These are phyloP conservation scores for Fraxinus pennsylvanica DNA, from an alignment of 257 asterid species.

Conservation along the genomic window DNA sequence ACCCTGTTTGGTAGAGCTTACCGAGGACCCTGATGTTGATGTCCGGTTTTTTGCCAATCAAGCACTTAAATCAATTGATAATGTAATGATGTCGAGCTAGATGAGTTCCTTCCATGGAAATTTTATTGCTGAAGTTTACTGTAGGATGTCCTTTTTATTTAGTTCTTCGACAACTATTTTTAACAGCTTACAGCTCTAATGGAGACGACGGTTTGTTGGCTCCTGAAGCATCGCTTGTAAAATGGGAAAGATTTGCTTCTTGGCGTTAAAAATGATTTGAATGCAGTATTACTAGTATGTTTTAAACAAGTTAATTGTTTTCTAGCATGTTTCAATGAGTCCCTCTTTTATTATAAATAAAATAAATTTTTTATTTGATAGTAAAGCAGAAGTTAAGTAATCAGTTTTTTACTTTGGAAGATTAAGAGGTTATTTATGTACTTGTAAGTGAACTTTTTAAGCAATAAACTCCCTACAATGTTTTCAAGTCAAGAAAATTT, in stretches of 20 bases:
- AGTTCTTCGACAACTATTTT: background rate
- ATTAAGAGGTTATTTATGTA: too few species aligned
- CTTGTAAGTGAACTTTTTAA: too few species aligned
- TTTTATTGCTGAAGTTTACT: background rate
- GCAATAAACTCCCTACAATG: too few species aligned
- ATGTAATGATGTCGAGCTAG: conserved; percentile 61
- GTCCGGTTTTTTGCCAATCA: conserved; percentile 64
- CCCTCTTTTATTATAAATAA: too few species aligned
- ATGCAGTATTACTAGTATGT: too few species aligned
- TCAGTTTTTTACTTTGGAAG: too few species aligned
- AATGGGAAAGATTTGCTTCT: background rate
- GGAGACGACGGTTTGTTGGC: background rate
- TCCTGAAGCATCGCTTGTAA: background rate
- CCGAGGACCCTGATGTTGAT: conserved; percentile 76
- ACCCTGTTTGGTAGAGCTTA: conserved; percentile 61
- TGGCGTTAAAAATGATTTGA: too few species aligned
- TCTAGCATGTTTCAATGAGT: too few species aligned
- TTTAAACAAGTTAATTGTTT: too few species aligned
- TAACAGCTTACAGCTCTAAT: background rate
- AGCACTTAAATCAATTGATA: conserved; percentile 60
- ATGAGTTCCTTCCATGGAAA: background rate
- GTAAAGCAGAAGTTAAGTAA: too few species aligned
- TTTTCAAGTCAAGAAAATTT: too few species aligned
- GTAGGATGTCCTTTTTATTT: background rate
- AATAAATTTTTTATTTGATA: too few species aligned